Evolutionary conservation across 2,329 filamentous ascomycete genomes (phyloP).

Genomic region (Furcasterigmium furcatum): DNA sequence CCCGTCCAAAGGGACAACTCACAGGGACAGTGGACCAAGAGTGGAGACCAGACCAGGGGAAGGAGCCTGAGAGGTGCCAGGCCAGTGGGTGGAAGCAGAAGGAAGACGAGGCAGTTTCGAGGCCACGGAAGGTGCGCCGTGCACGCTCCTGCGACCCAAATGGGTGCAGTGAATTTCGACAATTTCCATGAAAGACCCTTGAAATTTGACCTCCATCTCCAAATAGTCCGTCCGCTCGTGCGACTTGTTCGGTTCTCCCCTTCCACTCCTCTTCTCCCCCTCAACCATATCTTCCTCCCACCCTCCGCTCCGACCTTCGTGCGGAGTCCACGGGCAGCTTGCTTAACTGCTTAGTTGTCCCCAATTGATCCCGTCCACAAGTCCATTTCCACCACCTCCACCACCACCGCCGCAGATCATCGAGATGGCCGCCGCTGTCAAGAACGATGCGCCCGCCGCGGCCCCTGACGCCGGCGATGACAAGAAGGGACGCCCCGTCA

Average conservation of each 20-base stretch:
- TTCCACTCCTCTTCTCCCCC: conserved; percentile 7
- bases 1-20: no score
- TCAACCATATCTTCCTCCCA: not conserved
- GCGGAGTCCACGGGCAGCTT: conserved; percentile 1
- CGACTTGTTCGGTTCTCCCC: conserved; percentile 6
- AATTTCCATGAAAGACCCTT: conserved; percentile 2
- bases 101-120: not conserved
- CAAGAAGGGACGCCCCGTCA: conserved; percentile 63
- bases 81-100: not conserved
- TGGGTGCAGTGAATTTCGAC: not conserved
- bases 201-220: conserved; percentile 1
- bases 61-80: no score
- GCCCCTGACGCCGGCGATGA: conserved; percentile 33
- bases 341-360: conserved; percentile 4
- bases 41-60: no score
- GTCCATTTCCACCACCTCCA: conserved; percentile 9
- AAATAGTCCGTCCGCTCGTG: not conserved
- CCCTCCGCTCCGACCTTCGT: not conserved
- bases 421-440: conserved; percentile 45
- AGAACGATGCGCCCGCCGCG: conserved; percentile 43
- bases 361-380: conserved; percentile 10
- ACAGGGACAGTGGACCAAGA: no score
- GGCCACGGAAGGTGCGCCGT: not conserved
- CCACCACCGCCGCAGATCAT: conserved; percentile 2
- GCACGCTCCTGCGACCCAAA: not conserved